Evolutionary conservation across 345 rosid genomes (phyloP).

Genomic region (Salix viminalis): DNA sequence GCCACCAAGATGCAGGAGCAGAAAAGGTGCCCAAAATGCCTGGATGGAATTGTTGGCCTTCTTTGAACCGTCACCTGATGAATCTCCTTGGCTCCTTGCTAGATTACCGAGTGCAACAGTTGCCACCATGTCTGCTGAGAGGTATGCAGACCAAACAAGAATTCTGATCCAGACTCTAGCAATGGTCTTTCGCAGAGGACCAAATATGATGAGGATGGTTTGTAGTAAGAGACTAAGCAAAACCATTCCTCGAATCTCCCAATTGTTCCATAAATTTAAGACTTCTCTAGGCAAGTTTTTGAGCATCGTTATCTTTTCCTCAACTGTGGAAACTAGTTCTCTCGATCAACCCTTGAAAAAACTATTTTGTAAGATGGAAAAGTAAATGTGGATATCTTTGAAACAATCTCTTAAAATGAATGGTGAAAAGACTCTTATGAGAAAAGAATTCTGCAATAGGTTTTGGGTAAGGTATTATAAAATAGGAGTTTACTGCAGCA

Average conservation of each 20-base stretch:
- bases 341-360: not conserved
- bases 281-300: not conserved
- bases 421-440: not conserved
- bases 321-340: not conserved
- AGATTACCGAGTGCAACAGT: not conserved
- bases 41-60: not conserved
- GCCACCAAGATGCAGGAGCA: conserved; percentile 1
- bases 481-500: not conserved
- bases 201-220: not conserved
- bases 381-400: not conserved
- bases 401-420: not conserved
- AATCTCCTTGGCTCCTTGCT: not conserved
- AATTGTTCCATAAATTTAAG: not conserved
- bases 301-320: not conserved
- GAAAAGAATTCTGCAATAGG: not conserved
- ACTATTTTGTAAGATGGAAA: too few species aligned
- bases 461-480: not conserved
- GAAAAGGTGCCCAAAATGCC: conserved; percentile 2
- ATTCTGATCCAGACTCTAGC: not conserved
- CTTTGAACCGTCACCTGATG: not conserved
- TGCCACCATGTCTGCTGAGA: not conserved
- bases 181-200: not conserved
- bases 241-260: not conserved
- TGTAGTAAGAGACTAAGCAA: not conserved
- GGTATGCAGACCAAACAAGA: not conserved